Evolutionary conservation across 495 filamentous ascomycete species (phyloP).

Genomic region (Parachaetomium inaequale): DNA sequence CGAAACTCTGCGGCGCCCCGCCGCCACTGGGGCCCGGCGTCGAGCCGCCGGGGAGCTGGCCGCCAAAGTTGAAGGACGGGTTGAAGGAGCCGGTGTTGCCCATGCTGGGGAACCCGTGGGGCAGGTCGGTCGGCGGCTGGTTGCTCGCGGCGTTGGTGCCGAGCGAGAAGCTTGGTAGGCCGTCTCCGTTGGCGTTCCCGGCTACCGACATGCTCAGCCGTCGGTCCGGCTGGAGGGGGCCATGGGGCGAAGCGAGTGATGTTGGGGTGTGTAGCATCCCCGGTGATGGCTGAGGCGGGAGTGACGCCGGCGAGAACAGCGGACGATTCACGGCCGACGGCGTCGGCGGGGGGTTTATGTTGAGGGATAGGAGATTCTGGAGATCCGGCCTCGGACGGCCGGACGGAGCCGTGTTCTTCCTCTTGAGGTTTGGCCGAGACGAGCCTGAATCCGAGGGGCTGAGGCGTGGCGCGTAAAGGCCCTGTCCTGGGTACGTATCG

Average conservation of each 20-base stretch:
- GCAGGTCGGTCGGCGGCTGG: neutral
- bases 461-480: slow-evolving; percentile 39
- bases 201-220: slow-evolving; percentile 24
- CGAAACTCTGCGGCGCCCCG: slow-evolving; percentile 37
- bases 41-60: slow-evolving; percentile 19
- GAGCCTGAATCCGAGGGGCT: slow-evolving; percentile 20
- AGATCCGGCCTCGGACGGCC: slow-evolving; percentile 37
- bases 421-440: slow-evolving; percentile 39
- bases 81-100: slow-evolving; percentile 22
- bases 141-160: slow-evolving; percentile 13
- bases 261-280: slow-evolving; percentile 32
- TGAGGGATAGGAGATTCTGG: slow-evolving; percentile 26
- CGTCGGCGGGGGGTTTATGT: slow-evolving; percentile 28
- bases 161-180: slow-evolving; percentile 27
- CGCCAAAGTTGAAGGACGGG: slow-evolving; percentile 28
- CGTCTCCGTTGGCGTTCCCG: slow-evolving; percentile 9
- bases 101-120: slow-evolving; percentile 12
- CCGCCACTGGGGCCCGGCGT: slow-evolving; percentile 7
- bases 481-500: slow-evolving; percentile 46
- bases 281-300: slow-evolving; percentile 29
- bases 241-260: slow-evolving; percentile 25
- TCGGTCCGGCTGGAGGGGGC: slow-evolving; percentile 13
- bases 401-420: slow-evolving; percentile 35
- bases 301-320: slow-evolving; percentile 31
- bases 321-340: slow-evolving; percentile 32